Percentiles rank a stretch among this genome's conserved stretches.
These are phyloP conservation scores for Purpureocillium takamizusanense DNA, from an alignment of 2,329 filamentous ascomycete genomes.

Conservation along the genomic window DNA sequence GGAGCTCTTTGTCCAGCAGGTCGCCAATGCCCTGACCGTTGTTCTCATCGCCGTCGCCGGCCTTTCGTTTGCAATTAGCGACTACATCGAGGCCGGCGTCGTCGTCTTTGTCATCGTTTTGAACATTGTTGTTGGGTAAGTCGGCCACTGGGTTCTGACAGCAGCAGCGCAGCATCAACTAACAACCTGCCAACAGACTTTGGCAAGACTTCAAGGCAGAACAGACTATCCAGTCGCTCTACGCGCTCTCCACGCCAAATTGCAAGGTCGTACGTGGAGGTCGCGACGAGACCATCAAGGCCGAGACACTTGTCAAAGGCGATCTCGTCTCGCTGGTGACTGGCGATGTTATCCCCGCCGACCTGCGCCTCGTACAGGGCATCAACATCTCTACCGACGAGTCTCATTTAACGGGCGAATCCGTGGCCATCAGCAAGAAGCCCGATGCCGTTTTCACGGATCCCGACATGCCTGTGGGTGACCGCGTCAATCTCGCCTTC, in stretches of 20 bases:
- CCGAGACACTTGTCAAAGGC: conserved; percentile 52
- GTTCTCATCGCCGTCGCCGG: conserved; percentile 70
- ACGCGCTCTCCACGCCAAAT: conserved; percentile 47
- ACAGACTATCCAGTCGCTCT: conserved; percentile 52
- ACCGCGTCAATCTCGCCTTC: conserved; percentile 63
- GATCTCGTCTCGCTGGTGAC: conserved; percentile 55
- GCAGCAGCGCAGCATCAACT: conserved; percentile 3
- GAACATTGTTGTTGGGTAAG: conserved; percentile 58
- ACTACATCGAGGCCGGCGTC: conserved; percentile 55
- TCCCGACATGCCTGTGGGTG: conserved; percentile 51
- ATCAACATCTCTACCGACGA: conserved; percentile 73
- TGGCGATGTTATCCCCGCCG: conserved; percentile 62
- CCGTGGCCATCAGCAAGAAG: conserved; percentile 58
- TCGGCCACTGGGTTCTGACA: conserved; percentile 9
- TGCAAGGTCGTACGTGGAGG: conserved; percentile 50
- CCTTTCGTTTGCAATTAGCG: conserved; percentile 54
- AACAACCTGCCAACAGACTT: conserved; percentile 26
- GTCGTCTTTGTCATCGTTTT: conserved; percentile 56
- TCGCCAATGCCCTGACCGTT: conserved; percentile 68
- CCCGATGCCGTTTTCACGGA: conserved; percentile 45
- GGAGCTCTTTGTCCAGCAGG: conserved; percentile 68
- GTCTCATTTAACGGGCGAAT: conserved; percentile 66
- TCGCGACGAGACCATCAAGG: conserved; percentile 40
- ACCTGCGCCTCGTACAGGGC: conserved; percentile 54
- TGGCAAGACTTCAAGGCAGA: conserved; percentile 53